These are phyloP conservation scores for Arthroderma sp. DNA, from an alignment of 2,329 filamentous ascomycete species.

Conservation along the genomic window DNA sequence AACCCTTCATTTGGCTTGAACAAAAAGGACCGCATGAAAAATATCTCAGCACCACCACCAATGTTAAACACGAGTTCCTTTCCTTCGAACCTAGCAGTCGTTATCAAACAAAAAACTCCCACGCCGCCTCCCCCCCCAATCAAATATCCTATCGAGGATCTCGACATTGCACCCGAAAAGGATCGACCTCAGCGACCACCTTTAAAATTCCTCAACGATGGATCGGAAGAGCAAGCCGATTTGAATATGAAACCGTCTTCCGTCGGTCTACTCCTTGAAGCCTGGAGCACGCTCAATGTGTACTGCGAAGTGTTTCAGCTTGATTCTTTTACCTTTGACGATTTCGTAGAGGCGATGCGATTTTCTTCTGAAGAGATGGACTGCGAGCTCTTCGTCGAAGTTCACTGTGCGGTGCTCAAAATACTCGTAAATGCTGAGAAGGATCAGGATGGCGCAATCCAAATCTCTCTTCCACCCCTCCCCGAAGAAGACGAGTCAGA, in stretches of 20 bases:
- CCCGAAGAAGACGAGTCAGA: constrained; percentile 59
- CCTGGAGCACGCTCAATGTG: constrained; percentile 96
- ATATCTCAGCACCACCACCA: background rate
- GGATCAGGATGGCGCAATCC: constrained; percentile 60
- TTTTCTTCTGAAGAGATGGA: constrained; percentile 59
- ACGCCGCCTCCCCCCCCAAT: constrained; percentile 50
- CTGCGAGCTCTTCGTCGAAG: constrained; percentile 77
- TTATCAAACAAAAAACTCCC: constrained; percentile 4
- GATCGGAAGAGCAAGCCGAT: constrained; percentile 39
- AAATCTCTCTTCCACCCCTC: constrained; percentile 64
- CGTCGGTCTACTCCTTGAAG: constrained; percentile 73
- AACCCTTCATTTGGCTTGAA: constrained; percentile 27
- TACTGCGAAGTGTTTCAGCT: constrained; percentile 89
- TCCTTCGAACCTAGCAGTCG: constrained; percentile 2
- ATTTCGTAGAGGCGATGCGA: constrained; percentile 78
- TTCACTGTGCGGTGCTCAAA: constrained; percentile 84
- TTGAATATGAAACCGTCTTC: constrained; percentile 33
- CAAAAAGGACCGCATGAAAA: constrained; percentile 8
- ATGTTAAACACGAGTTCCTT: background rate
- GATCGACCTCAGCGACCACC: constrained; percentile 52
- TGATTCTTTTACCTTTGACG: constrained; percentile 95
- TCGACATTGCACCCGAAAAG: constrained; percentile 59
- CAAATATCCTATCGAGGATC: constrained; percentile 91
- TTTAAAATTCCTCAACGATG: constrained; percentile 61
- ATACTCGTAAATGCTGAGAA: constrained; percentile 63